Conservation (phyloP, 768 basidiomycete genomes). For the Rhodocollybia butyracea region DNA sequence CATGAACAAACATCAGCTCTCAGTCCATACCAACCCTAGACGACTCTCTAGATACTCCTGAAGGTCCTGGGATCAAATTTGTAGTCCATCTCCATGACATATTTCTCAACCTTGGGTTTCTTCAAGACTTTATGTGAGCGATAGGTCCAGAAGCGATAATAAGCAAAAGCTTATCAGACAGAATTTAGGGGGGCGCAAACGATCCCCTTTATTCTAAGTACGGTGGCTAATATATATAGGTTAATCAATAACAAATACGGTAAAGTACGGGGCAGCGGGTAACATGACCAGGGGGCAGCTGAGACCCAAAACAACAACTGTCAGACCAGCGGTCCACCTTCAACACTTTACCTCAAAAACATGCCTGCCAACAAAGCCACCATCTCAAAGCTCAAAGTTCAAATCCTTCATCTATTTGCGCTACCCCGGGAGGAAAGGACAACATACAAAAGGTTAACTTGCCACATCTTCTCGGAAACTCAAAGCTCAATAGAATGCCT, state of each 20-base stretch:
- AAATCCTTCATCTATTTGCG: constrained; percentile 45
- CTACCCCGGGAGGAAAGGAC: constrained; percentile 45
- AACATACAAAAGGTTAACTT: constrained; percentile 48
- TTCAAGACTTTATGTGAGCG: too few relatives aligned
- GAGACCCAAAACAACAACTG: too few relatives aligned
- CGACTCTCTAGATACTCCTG: not conserved
- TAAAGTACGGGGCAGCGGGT: too few relatives aligned
- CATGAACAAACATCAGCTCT: not conserved
- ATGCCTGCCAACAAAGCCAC: constrained; percentile 35
- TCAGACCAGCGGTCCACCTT: too few relatives aligned
- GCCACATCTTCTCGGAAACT: constrained; percentile 54
- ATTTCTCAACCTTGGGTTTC: constrained; percentile 52
- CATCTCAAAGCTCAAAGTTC: constrained; percentile 36
- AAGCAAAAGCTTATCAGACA: too few relatives aligned
- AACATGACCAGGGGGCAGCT: too few relatives aligned
- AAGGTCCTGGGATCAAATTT: constrained; percentile 32
- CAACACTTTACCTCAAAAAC: constrained; percentile 49
- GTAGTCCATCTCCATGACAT: constrained; percentile 45
- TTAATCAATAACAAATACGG: too few relatives aligned
- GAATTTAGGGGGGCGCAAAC: too few relatives aligned
- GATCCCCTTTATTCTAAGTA: too few relatives aligned
- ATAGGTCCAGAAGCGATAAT: too few relatives aligned
- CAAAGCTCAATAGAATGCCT: constrained; percentile 44
- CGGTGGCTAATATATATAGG: too few relatives aligned
- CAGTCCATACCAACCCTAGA: constrained; percentile 6